Evolutionary conservation across 179 eudicot species (phyloP).

Genomic region (Actinidia polygama): DNA sequence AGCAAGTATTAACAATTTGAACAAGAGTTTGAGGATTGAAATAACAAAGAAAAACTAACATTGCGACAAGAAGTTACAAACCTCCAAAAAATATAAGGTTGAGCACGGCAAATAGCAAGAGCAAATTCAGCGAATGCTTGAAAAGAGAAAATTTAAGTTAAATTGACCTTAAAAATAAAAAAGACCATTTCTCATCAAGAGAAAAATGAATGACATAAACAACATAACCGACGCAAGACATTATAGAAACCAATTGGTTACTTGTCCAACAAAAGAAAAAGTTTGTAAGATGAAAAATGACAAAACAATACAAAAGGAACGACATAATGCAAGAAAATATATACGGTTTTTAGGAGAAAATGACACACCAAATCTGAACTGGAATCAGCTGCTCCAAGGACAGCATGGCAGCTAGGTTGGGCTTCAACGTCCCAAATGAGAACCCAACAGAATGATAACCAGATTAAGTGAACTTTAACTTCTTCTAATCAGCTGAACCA

Average conservation of each 20-base stretch:
- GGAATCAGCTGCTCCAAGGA: constrained; percentile 81
- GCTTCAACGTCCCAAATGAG: constrained; percentile 74
- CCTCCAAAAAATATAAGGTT: constrained; percentile 99
- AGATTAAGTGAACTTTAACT: too few relatives aligned
- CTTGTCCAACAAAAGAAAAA: background rate
- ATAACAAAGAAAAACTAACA: background rate
- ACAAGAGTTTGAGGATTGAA: constrained; percentile 18
- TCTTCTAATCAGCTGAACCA: too few relatives aligned
- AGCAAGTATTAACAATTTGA: background rate
- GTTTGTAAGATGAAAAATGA: background rate
- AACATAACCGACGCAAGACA: background rate
- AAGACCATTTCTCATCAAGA: background rate
- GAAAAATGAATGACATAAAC: background rate
- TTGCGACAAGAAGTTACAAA: constrained; percentile 24
- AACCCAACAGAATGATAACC: too few relatives aligned
- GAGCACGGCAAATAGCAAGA: constrained; percentile 91
- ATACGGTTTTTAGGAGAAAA: background rate
- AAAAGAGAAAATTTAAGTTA: constrained; percentile 3
- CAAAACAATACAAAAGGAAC: background rate
- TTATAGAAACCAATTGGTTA: background rate
- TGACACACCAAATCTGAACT: constrained; percentile 86
- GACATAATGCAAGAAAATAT: background rate
- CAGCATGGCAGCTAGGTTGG: constrained; percentile 93
- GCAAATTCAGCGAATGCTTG: constrained; percentile 95
- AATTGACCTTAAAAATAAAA: background rate